Base-by-base conservation (phyloP, 495 filamentous ascomycete genomes). In the Hypoxylon intermedium region DNA sequence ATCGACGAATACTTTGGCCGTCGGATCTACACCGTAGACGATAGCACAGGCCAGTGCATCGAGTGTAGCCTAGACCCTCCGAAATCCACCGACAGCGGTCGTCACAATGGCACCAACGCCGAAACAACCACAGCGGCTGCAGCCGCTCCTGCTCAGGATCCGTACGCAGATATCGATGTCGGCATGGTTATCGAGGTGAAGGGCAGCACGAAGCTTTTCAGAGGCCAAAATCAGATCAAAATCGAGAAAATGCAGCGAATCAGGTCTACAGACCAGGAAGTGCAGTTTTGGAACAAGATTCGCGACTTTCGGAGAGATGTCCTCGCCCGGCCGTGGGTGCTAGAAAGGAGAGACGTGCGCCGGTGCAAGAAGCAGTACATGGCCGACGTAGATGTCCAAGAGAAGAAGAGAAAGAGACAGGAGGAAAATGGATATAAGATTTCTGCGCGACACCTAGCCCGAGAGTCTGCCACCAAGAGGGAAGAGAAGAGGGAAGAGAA, bases 11-110 rank as follows among this genome's bases (percentile, higher is more conserved):
- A 78, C 50, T 69, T 78, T 9, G 78, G 74, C 4, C 83, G 81
- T 54, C 84, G 80, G 15, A 73, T 90, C 52, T 82, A 91, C 37
- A 89, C 83, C 0, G 65, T 98, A 20, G 94, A 98, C 60, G 94
- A 98, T 73, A 88, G 90, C 71, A 93, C 88, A 67, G 95, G 93
- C 7, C 74, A 79, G 3, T 89, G 82, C 1, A 82, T 97, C 26
- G 89, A 96, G 41, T 81, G 78, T 37, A 42, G 64, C 36, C 50
- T 74, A 18, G 45, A 55, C 31, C 48, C 68, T 16, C 47, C 55
- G 15, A 71, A 52, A 33, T 51, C 68, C 5, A 38, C n/a, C 18
- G 26, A 45, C 26, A 53, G 33, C 31, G 44, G 38, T 19, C 13
- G 4, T 30, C 9, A 53, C 41, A 41, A 67, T 19, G 24, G 13